Conservation (phyloP, 441 rosid genomes). For the Euphorbia celastroides region DNA sequence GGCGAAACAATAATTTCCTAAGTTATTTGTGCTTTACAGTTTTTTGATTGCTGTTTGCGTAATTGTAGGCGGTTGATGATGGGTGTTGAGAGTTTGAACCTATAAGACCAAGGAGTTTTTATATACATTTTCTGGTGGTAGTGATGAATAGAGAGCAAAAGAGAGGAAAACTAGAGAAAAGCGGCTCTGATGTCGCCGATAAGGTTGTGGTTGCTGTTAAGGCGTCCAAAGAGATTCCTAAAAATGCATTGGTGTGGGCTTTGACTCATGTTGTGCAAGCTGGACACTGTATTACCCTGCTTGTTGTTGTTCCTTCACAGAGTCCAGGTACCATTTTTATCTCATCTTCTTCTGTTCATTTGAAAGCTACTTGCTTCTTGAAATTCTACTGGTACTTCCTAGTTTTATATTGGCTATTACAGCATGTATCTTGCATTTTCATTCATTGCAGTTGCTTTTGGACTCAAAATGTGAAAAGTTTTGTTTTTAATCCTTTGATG, state of each 20-base stretch:
- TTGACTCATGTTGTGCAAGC: conserved; percentile 98
- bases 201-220: conserved; percentile 95
- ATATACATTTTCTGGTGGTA: conserved; percentile 2
- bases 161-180: conserved; percentile 50
- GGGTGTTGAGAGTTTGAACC: conserved; percentile 22
- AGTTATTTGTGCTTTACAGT: conserved; percentile 17
- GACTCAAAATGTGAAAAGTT: not conserved
- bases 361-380: not conserved
- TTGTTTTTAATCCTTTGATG: not conserved
- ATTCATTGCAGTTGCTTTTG: not conserved
- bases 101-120: conserved; percentile 10
- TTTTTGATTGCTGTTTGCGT: conserved; percentile 18
- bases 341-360: conserved; percentile 3
- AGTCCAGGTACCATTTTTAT: conserved; percentile 44
- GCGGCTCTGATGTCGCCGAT: conserved; percentile 48
- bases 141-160: conserved; percentile 52
- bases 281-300: conserved; percentile 88
- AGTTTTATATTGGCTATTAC: not conserved
- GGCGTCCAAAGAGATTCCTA: conserved; percentile 94
- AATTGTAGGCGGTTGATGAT: conserved; percentile 13
- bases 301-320: conserved; percentile 83
- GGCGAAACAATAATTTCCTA: conserved; percentile 43
- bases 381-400: not conserved
- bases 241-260: conserved; percentile 90
- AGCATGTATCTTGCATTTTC: not conserved